Evolutionary conservation across 73 alveolate species (phyloP), one percentile per base, ranked within the genome.

Genomic region (Blepharisma japonicum): DNA sequence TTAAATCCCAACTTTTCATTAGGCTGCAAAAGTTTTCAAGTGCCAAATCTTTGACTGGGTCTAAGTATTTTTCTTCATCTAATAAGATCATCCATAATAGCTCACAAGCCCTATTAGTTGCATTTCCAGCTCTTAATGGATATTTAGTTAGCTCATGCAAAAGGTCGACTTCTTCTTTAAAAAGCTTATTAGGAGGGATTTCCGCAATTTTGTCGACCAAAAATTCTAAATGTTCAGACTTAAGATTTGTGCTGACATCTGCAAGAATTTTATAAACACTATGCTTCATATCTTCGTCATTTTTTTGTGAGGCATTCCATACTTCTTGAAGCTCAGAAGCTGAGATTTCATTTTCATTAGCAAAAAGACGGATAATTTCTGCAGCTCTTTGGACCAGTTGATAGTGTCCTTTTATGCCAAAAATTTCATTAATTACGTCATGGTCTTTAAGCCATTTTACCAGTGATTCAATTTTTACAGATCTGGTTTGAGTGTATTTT

Each of bases 381-480:
- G 81, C 90, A 21, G 95, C 49, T 67, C 97, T 87, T 68, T 91
- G 81, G 4, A 93, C 92, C 25, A 93, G 77, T 72, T 93, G 89
- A 9, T 89, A 92, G 54, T 84, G 85, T 27, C 86, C 87, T 39
- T 83, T 79, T 1, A 55, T 68, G 39, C 89, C 91, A 79, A 89
- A 93, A 1, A 93, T 79, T 67, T 84, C 81, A 42, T 77, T 80
- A 51, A 93, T 76, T 45, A 93, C 86, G 45, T 79, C 77, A 45
- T 90, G 81, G 21, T 89, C 87, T 21, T 80, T 86, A 39, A 91
- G 47, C 91, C 94, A 81, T 32, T 79, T 79, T 20, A 78, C 68
- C 78, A 87, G 54, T 56, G 68, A 61, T 2, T 55, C 71, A 20
- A 72, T 45, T 9, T 77, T 42, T 2, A 68, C 55, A n/a, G 81